These are phyloP conservation scores for Dalbergia oliveri DNA, from an alignment of 306 rosid species.

Conservation along the genomic window DNA sequence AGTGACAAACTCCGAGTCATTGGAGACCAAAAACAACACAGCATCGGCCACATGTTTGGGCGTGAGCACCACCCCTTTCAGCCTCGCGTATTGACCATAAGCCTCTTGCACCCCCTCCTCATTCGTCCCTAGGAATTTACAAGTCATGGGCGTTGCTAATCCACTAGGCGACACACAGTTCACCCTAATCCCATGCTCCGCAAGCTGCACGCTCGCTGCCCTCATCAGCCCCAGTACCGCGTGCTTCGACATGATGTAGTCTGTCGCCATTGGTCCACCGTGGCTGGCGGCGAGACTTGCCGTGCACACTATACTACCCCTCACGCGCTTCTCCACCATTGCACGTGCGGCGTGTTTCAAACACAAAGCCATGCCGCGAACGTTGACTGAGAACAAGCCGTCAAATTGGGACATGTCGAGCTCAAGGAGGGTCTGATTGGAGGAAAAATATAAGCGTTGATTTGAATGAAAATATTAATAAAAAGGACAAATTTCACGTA, in stretches of 20 bases:
- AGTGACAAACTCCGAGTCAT: constrained; percentile 51
- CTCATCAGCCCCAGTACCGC: constrained; percentile 60
- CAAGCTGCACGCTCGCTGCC: constrained; percentile 59
- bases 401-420: constrained; percentile 52
- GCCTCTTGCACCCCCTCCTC: constrained; percentile 6
- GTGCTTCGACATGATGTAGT: constrained; percentile 65
- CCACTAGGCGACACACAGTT: constrained; percentile 63
- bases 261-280: background rate
- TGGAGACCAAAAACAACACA: constrained; percentile 52
- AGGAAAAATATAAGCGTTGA: too few species aligned
- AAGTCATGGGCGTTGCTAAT: constrained; percentile 52
- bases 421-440: constrained; percentile 43
- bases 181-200: constrained; percentile 58
- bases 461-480: too few species aligned
- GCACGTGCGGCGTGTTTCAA: constrained; percentile 64
- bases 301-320: constrained; percentile 65
- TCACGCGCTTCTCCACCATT: constrained; percentile 57
- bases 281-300: constrained; percentile 44
- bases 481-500: too few species aligned
- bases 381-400: constrained; percentile 45
- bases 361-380: constrained; percentile 51
- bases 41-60: constrained; percentile 55
- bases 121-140: background rate
- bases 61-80: constrained; percentile 51
- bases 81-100: constrained; percentile 7